Evolutionary conservation across 805 yeast genomes (phyloP), one percentile per base, ranked within the genome.

Genomic region (Jamesozyma jinghongensis): DNA sequence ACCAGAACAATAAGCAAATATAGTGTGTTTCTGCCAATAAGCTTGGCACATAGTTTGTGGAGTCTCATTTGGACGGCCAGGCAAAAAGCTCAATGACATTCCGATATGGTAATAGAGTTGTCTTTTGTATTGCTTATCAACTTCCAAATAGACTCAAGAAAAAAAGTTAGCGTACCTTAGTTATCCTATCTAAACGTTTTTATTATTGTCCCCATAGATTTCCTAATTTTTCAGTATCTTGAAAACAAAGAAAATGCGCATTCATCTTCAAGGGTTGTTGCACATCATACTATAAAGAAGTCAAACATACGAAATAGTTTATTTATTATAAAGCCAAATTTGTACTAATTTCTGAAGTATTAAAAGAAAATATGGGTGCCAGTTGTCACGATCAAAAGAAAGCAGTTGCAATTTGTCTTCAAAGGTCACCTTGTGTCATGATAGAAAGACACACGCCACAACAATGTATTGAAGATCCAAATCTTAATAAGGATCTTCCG

Each of bases 351-450:
- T n/a, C n/a, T n/a, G n/a, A 31, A 31, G 13, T 12, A 22, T 12
- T 7, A 39, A 29, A 13, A 13, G 3, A 18, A 37, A 47, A 30
- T 13, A 74, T 76, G 81, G 80, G 75, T 40, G 81, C 79, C 35
- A 87, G 95, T 70, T 90, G 98, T 62, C 81, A 84, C 56, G 98
- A 90, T 62, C 94, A 90, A 58, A 77, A 88, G 55, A 86, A 77
- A 52, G 95, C 94, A n/a, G 85, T 92, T 43, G 97, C 97, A 8
- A 79, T 90, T 17, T 90, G 98, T 60, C 71, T 90, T 37, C 98
- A 90, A 61, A 75, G 97, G 56, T 87, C 97, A 4, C 97, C 97
- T 13, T 90, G 98, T 62, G 98, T 90, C 38, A 71, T 90, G 67
- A 73, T 90, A 18, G 85, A 92, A 46, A 72, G 98, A 49, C 73